These are phyloP conservation scores for Ettlia oleoabundans DNA, from an alignment of 139 green algal genomes.

Conservation along the genomic window DNA sequence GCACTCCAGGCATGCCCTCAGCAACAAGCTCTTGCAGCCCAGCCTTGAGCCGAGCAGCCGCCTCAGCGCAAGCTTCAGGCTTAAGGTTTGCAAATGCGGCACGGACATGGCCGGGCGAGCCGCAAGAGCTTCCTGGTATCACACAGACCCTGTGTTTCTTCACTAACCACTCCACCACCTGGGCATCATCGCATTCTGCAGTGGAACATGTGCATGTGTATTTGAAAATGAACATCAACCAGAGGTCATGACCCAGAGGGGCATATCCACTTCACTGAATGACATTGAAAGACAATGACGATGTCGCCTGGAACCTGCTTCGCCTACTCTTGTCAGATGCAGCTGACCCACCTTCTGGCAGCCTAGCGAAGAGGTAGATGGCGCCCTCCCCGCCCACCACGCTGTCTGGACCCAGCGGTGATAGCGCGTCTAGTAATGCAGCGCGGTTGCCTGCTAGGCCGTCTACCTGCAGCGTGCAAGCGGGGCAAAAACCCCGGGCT, in stretches of 20 bases:
- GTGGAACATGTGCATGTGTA: neutral
- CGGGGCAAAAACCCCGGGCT: too few species aligned
- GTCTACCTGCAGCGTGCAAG: constrained; percentile 32
- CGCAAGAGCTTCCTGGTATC: constrained; percentile 88
- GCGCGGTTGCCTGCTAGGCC: constrained; percentile 61
- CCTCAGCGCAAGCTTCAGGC: constrained; percentile 63
- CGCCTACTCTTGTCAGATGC: neutral
- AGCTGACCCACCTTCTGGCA: constrained; percentile 81
- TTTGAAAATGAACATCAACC: neutral
- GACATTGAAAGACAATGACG: neutral
- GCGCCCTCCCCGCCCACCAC: constrained; percentile 82
- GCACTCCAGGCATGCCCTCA: constrained; percentile 20
- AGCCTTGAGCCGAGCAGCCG: constrained; percentile 71
- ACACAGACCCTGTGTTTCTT: constrained; percentile 85
- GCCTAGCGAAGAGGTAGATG: constrained; percentile 91
- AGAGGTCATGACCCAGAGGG: too few species aligned
- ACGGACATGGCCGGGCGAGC: constrained; percentile 78
- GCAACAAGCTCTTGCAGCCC: constrained; percentile 77
- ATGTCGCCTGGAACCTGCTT: too few species aligned
- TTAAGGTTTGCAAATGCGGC: constrained; percentile 85
- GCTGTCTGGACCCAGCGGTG: constrained; percentile 52
- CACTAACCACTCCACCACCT: constrained; percentile 89
- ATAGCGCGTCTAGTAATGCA: constrained; percentile 69
- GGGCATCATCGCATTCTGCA: constrained; percentile 67
- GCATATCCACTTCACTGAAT: neutral